Percentiles rank a stretch among this genome's conserved stretches.
Evolutionary conservation across 345 rosid species (phyloP).

Genomic region (Lepidium sativum): DNA sequence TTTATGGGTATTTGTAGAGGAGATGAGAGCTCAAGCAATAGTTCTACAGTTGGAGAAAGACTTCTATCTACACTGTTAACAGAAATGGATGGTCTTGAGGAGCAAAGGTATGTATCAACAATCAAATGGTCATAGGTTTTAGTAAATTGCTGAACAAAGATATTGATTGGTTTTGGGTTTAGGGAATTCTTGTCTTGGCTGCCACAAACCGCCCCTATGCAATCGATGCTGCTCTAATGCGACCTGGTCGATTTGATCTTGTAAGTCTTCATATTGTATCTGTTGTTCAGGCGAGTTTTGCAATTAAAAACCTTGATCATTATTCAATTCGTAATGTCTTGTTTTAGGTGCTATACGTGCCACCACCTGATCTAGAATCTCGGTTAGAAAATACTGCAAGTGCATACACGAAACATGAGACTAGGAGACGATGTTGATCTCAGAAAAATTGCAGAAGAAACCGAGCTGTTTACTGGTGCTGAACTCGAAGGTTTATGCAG

Average conservation of each 20-base stretch:
- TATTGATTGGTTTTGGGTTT: neutral
- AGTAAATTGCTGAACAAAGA: neutral
- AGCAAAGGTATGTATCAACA: conserved; percentile 44
- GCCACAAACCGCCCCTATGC: conserved; percentile 90
- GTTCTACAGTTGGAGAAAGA: conserved; percentile 73
- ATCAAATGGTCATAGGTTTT: neutral
- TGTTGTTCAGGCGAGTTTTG: neutral
- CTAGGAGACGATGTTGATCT: conserved; percentile 61
- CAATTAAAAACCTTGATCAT: neutral
- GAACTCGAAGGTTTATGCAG: conserved; percentile 78
- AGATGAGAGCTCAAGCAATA: conserved; percentile 53
- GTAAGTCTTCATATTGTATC: conserved; percentile 28
- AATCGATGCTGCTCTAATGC: conserved; percentile 92
- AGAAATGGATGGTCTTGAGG: conserved; percentile 96
- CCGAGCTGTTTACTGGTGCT: conserved; percentile 82
- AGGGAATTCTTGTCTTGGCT: conserved; percentile 91
- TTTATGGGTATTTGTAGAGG: conserved; percentile 39
- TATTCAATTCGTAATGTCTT: neutral
- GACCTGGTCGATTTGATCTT: conserved; percentile 91
- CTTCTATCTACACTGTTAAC: conserved; percentile 84
- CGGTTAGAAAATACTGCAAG: conserved; percentile 67
- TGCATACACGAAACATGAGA: conserved; percentile 77
- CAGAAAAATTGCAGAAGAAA: conserved; percentile 57
- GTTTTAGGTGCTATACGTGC: conserved; percentile 65
- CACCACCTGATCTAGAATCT: conserved; percentile 72